These are phyloP conservation scores for Populus trichocarpa DNA, from an alignment of 441 rosid genomes.

Conservation along the genomic window DNA sequence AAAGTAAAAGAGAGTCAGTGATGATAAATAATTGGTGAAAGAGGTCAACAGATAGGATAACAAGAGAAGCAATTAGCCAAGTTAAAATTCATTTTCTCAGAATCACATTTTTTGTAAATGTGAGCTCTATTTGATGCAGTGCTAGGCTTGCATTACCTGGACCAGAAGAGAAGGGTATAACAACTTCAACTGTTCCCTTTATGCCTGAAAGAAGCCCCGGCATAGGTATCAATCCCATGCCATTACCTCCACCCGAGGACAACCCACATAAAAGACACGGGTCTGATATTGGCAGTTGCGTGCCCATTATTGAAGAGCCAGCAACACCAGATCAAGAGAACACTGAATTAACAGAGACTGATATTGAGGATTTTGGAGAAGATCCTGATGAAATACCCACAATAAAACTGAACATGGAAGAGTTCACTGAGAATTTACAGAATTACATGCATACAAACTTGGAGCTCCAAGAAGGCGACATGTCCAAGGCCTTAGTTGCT, in stretches of 20 bases:
- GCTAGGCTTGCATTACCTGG: conserved; percentile 95
- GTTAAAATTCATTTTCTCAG: background rate
- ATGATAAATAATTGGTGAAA: background rate
- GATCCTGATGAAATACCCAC: conserved; percentile 84
- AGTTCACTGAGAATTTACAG: conserved; percentile 59
- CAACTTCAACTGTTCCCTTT: conserved; percentile 40
- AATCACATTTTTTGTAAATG: conserved; percentile 3
- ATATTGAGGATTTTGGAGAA: conserved; percentile 71
- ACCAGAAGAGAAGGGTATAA: conserved; percentile 67
- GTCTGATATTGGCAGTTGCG: conserved; percentile 25
- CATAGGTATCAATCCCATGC: conserved; percentile 34
- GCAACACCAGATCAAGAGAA: conserved; percentile 64
- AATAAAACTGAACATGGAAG: conserved; percentile 63
- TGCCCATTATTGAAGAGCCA: conserved; percentile 89
- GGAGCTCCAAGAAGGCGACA: conserved; percentile 76
- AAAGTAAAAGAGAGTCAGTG: background rate
- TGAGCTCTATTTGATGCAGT: conserved; percentile 46
- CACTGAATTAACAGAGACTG: conserved; percentile 45
- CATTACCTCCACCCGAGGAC: conserved; percentile 46
- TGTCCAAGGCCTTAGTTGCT: conserved; percentile 93
- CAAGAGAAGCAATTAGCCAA: background rate
- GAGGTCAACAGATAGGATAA: background rate
- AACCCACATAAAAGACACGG: conserved; percentile 21
- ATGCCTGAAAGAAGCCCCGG: conserved; percentile 29
- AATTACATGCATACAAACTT: conserved; percentile 63